phyloP scores from a whole-genome alignment of 2,329 filamentous ascomycete genomes.

The Westerdykella ornata region DNA sequence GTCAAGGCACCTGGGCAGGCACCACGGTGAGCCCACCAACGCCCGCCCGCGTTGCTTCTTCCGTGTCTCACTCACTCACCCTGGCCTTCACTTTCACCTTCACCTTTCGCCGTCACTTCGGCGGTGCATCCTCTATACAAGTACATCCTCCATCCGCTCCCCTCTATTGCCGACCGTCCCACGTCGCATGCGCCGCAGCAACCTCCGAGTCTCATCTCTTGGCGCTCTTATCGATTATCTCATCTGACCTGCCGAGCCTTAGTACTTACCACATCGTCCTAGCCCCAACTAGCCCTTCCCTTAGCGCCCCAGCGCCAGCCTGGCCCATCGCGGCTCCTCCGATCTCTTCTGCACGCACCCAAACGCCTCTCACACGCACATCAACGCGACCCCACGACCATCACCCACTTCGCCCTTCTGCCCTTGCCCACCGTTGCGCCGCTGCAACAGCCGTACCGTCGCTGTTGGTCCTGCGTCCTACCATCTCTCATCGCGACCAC shows the following conservation, averaged over 20 bases:
- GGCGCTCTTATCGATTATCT: slow-evolving; percentile 17
- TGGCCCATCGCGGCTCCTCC: slow-evolving; percentile 11
- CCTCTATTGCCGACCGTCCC: too few species aligned
- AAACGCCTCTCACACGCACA: slow-evolving; percentile 1
- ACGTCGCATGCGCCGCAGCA: neutral
- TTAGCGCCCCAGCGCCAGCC: slow-evolving; percentile 8
- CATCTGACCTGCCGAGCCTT: slow-evolving; percentile 8
- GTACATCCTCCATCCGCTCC: too few species aligned
- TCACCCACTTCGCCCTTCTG: slow-evolving; percentile 13
- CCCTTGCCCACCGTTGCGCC: neutral
- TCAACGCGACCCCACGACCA: slow-evolving; percentile 11
- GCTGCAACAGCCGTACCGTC: too few species aligned
- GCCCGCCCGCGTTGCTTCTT: too few species aligned
- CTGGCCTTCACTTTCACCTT: neutral
- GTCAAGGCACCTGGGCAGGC: too few species aligned
- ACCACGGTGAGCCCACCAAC: too few species aligned
- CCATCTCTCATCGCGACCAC: slow-evolving; percentile 10
- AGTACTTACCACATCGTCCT: too few species aligned
- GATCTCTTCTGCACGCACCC: slow-evolving; percentile 7
- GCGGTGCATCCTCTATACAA: too few species aligned
- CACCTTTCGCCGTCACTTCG: neutral
- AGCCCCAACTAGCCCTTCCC: neutral
- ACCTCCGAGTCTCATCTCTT: too few species aligned
- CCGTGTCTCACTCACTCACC: too few species aligned
- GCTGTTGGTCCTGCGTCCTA: too few species aligned